These are phyloP conservation scores for Brettanomyces naardenensis DNA, from an alignment of 805 yeast species.

Conservation along the genomic window DNA sequence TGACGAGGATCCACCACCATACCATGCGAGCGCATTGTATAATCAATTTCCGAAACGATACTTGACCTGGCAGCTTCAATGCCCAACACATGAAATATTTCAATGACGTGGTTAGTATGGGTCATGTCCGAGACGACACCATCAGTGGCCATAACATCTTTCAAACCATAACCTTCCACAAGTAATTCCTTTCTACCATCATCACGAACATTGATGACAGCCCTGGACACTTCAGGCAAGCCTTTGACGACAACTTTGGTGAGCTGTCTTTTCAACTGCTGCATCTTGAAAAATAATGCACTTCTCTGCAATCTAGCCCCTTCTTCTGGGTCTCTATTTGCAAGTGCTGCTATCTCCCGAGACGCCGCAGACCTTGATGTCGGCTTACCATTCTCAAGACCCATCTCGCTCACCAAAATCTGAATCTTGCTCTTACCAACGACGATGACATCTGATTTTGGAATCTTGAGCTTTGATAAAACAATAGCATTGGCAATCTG, in stretches of 20 bases:
- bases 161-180: constrained; percentile 96
- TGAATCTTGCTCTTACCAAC: constrained; percentile 59
- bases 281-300: constrained; percentile 80
- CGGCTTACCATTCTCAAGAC: constrained; percentile 31
- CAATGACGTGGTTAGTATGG: constrained; percentile 85
- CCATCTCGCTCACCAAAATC: constrained; percentile 47
- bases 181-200: constrained; percentile 82
- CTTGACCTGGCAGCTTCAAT: constrained; percentile 96
- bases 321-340: constrained; percentile 28
- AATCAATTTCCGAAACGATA: constrained; percentile 89
- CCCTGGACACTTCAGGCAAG: constrained; percentile 82
- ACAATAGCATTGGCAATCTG: constrained; percentile 80
- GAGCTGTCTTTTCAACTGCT: constrained; percentile 74
- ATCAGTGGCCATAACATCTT: constrained; percentile 95
- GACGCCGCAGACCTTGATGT: constrained; percentile 33
- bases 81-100: constrained; percentile 83
- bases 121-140: constrained; percentile 90
- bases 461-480: constrained; percentile 78
- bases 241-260: constrained; percentile 93
- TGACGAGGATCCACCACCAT: constrained; percentile 99
- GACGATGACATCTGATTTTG: constrained; percentile 61
- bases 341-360: constrained; percentile 21
- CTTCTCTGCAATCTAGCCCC: constrained; percentile 30
- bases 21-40: constrained; percentile 98
- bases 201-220: constrained; percentile 89